Conservation (phyloP, 2,329 filamentous ascomycete genomes). For the Shiraia bambusicola region DNA sequence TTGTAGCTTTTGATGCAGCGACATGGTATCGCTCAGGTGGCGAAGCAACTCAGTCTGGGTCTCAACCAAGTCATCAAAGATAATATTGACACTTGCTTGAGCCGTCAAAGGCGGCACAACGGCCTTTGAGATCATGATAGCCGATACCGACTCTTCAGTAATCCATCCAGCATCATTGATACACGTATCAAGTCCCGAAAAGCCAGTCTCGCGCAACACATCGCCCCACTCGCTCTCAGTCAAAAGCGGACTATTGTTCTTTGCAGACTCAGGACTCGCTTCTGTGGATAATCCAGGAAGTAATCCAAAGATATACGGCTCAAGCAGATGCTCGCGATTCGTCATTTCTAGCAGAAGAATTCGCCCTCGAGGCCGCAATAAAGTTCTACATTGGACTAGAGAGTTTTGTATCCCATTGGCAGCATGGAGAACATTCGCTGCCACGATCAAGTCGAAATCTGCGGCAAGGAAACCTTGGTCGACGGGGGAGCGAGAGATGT, state of each 20-base stretch:
- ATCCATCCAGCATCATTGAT: slow-evolving; percentile 1
- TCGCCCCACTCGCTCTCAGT: slow-evolving; percentile 3
- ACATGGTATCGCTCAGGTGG: neutral
- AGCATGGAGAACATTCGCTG: slow-evolving; percentile 5
- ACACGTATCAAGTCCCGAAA: slow-evolving; percentile 15
- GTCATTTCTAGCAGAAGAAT: slow-evolving; percentile 37
- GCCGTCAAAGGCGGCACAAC: neutral
- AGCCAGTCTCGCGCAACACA: slow-evolving; percentile 22
- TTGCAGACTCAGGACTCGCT: slow-evolving; percentile 2
- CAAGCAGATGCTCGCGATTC: slow-evolving; percentile 3
- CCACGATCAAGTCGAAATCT: slow-evolving; percentile 20
- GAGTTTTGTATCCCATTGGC: slow-evolving; percentile 1
- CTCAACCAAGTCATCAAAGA: slow-evolving; percentile 7
- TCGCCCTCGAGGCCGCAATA: slow-evolving; percentile 43
- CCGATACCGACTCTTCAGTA: slow-evolving; percentile 13
- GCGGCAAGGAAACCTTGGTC: slow-evolving; percentile 14
- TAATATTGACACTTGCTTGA: neutral
- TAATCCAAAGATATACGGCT: slow-evolving; percentile 4
- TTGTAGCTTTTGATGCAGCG: neutral
- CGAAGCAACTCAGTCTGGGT: slow-evolving; percentile 5
- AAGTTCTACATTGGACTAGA: slow-evolving; percentile 5
- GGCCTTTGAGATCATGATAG: neutral
- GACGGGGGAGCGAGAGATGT: slow-evolving; percentile 7
- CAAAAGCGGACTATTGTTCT: slow-evolving; percentile 5
- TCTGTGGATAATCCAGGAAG: slow-evolving; percentile 1